Conservation (phyloP, 2,329 filamentous ascomycete genomes). For the Cordyceps militaris region DNA sequence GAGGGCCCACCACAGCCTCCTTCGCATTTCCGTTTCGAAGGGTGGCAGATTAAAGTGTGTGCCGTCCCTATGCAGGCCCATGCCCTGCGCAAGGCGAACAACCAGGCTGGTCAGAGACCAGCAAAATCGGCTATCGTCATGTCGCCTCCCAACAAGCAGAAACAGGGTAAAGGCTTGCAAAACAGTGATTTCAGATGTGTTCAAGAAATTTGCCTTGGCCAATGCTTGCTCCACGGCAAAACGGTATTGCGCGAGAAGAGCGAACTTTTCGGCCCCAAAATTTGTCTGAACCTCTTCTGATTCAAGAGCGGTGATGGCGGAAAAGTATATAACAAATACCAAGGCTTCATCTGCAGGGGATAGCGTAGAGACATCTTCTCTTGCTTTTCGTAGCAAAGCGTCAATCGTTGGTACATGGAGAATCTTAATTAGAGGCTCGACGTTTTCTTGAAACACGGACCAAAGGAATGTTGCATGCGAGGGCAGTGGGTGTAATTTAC, state of each 20-base stretch:
- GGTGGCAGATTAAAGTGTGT: conserved; percentile 43
- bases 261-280: conserved; percentile 36
- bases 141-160: conserved; percentile 39
- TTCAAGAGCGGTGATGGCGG: conserved; percentile 51
- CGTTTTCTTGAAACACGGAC: conserved; percentile 65
- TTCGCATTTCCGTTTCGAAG: conserved; percentile 53
- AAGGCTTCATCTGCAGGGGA: conserved; percentile 52
- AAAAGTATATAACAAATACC: conserved; percentile 56
- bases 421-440: conserved; percentile 66
- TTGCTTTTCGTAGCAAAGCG: conserved; percentile 52
- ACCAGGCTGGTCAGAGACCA: conserved; percentile 54
- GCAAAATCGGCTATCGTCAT: conserved; percentile 46
- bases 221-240: conserved; percentile 51
- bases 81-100: conserved; percentile 51
- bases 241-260: conserved; percentile 41
- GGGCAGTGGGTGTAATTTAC: conserved; percentile 56
- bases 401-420: conserved; percentile 63
- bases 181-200: conserved; percentile 48
- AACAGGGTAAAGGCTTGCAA: conserved; percentile 54
- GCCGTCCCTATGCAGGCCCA: conserved; percentile 54
- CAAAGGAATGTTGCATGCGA: conserved; percentile 62
- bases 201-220: conserved; percentile 50
- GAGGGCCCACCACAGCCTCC: conserved; percentile 56
- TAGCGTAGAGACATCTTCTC: conserved; percentile 52
- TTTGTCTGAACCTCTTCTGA: conserved; percentile 43